Evolutionary conservation across 371 early-diverging fungal species (phyloP).

Genomic region (Neoconidiobolus thromboides): DNA sequence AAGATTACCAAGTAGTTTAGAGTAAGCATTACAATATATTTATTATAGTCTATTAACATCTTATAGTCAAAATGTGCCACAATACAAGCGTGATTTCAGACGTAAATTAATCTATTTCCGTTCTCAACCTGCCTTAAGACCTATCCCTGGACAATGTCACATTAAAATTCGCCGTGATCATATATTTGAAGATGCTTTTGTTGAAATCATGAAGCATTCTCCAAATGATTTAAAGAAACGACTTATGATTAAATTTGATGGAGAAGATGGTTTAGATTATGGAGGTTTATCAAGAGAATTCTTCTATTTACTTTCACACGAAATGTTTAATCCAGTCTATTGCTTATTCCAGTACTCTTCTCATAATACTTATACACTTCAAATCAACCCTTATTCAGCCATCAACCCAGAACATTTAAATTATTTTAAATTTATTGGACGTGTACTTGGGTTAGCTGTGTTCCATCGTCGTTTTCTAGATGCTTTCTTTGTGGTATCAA

Average conservation of each 20-base stretch:
- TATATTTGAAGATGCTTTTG: slow-evolving; percentile 89
- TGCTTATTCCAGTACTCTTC: slow-evolving; percentile 94
- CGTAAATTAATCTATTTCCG: slow-evolving; percentile 89
- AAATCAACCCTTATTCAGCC: slow-evolving; percentile 88
- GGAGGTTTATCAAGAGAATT: slow-evolving; percentile 96
- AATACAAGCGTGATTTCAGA: slow-evolving; percentile 95
- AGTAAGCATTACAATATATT: slow-evolving; percentile 16
- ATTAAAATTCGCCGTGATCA: slow-evolving; percentile 68
- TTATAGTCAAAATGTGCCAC: slow-evolving; percentile 63
- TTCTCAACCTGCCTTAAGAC: slow-evolving; percentile 76
- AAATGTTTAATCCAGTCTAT: slow-evolving; percentile 97
- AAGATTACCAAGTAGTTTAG: slow-evolving; percentile 78
- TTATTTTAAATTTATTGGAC: slow-evolving; percentile 96
- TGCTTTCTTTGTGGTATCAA: slow-evolving; percentile 85
- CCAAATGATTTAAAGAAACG: slow-evolving; percentile 80
- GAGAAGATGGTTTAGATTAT: slow-evolving; percentile 96
- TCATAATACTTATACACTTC: slow-evolving; percentile 89
- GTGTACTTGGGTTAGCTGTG: slow-evolving; percentile 89
- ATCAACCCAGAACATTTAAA: slow-evolving; percentile 96
- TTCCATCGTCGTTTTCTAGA: slow-evolving; percentile 94
- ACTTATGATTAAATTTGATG: slow-evolving; percentile 92
- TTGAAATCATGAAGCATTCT: slow-evolving; percentile 73
- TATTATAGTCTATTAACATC: not conserved
- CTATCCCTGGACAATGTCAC: slow-evolving; percentile 82
- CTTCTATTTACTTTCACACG: slow-evolving; percentile 88